Base-by-base conservation (phyloP, 768 basidiomycete genomes). In the Mycena crocata region DNA sequence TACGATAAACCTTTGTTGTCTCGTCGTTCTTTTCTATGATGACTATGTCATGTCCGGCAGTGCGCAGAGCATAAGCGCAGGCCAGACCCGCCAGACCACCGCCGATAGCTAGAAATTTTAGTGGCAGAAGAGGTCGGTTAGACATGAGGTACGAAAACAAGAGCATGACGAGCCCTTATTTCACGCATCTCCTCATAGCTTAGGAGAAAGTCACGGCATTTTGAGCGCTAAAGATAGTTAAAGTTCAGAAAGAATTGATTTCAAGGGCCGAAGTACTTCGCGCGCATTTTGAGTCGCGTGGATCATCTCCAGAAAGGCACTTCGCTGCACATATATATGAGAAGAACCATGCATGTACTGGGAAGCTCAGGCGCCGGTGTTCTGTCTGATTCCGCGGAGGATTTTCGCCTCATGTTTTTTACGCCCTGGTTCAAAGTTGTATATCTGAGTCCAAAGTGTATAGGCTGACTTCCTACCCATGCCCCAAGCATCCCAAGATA, bases 101-200 rank as follows among this genome's bases (percentile, higher is more conserved):
- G 5, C 79, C 81, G 26, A 82, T 67, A 57, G 81, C 73, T 32
- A 82, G 70, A 30, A 78, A 72, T 60, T 79, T 79, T 74, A 82
- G 77, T 55, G 24, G 35, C 24, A 62, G 13, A 15, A 44, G 2
- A 14, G 42, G 40, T 37, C 26, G n/a, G 12, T 52, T 31, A 26
- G 61, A 49, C 61, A 62, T 62, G 61, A 31, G 30, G 50, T 30
- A 23, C 9, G 46, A 21, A 49, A 46, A 10, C 15, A 45, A 54
- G 34, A 52, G 32, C 10, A 51, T 21, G 45, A 28, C 24, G 15
- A 23, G 21, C 7, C 13, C 5, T n/a, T 2, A 21, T 31, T 5
- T 26, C 34, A 51, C 42, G 23, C n/a, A n/a, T n/a, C n/a, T n/a
- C n/a, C 21, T 7, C 9, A n/a, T 13, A 52, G 51, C 17, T n/a